Base-by-base conservation (phyloP, 768 basidiomycete genomes). In the Lentinula detonsa region DNA sequence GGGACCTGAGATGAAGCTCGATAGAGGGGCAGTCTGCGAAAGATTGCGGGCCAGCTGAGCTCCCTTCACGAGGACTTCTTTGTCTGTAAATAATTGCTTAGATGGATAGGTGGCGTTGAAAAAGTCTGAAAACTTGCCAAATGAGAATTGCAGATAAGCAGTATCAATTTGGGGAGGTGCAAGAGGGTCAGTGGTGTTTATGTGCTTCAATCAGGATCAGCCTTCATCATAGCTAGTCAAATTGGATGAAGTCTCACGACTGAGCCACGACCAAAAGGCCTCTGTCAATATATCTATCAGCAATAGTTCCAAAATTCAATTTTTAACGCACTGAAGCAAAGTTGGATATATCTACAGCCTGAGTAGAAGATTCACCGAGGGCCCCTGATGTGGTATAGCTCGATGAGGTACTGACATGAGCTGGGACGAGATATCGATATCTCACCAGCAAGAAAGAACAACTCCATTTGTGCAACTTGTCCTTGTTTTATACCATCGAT, bases 121-220 rank as follows among this genome's bases (percentile, higher is more conserved):
- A 18, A 7, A 35, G 34, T 15, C 6, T 21, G 15, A 8, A 28
- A 28, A 16, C 53, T 54, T 5, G 10, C 60, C 51, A 23, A 61
- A 31, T 40, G 39, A 40, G 60, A 42, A 61, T 42, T 61, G 48
- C 9, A 39, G 15, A 42, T 40, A 61, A 34, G 39, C 53, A 18
- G 60, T 51, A 35, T 61, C 52, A 37, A 61, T 61, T 13, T 33
- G 40, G 28, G 60, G 60, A 10, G 60, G 4, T 13, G 51, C 31
- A 13, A 18, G 34, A 2, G 60, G 60, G 37, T 61, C 51, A 10
- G 60, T 39, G n/a, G 51, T 54, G 18, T 51, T 51, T 35, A 61
- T 61, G 28, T 61, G 60, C 58, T 59, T 16, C n/a, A 42, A 21
- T 1, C 4, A 23, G 23, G 4, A 15, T 40, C 8, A 43, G 55